These are phyloP conservation scores for Penicillium italicum DNA, from an alignment of 2,329 filamentous ascomycete genomes.

Conservation along the genomic window DNA sequence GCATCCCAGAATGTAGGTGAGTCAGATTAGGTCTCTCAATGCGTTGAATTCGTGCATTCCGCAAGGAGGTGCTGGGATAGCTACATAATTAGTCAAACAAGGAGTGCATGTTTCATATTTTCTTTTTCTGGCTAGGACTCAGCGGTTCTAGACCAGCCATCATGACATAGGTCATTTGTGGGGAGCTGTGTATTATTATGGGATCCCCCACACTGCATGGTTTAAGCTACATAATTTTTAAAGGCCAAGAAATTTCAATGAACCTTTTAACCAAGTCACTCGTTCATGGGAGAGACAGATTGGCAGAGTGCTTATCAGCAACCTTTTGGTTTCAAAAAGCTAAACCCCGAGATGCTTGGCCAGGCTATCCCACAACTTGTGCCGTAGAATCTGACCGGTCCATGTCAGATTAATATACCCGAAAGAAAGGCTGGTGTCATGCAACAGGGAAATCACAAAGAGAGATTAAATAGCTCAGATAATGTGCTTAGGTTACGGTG, in stretches of 20 bases:
- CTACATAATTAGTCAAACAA: background rate
- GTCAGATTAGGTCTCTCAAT: background rate
- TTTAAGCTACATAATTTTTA: background rate
- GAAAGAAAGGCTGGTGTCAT: slow-evolving; percentile 1
- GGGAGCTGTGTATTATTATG: background rate
- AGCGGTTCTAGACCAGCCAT: background rate
- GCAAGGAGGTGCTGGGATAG: background rate
- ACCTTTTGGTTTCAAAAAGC: background rate
- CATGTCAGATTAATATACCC: background rate
- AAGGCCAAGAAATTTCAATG: background rate
- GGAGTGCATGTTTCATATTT: background rate
- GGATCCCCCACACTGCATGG: background rate
- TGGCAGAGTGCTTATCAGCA: background rate
- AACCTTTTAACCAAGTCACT: background rate
- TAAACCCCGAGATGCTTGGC: background rate
- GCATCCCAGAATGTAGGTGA: background rate
- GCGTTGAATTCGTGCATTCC: background rate
- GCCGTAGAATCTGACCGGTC: background rate
- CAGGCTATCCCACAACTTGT: background rate
- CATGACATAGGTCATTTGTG: background rate
- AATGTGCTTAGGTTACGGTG: slow-evolving; percentile 63
- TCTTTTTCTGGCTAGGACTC: background rate
- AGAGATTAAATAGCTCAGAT: background rate
- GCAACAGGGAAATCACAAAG: background rate
- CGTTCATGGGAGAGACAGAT: background rate